Base-by-base conservation (phyloP, 805 yeast species). In the Candida xyloterini region DNA sequence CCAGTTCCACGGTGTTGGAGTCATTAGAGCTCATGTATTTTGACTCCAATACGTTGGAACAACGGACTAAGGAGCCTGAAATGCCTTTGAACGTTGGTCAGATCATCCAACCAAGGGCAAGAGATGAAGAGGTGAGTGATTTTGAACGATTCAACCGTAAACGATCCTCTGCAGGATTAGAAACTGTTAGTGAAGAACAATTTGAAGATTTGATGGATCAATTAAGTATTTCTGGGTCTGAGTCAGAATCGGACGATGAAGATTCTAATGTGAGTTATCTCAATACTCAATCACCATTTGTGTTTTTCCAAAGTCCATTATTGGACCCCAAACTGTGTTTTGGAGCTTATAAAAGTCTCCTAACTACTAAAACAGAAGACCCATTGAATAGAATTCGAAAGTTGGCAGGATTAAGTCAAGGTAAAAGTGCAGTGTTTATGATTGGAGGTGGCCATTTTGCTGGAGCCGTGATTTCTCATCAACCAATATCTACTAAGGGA, bases 371-470 rank as follows among this genome's bases (percentile, higher is more conserved):
- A 0, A 66, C 67, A n/a, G 56, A 73, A 0, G 59, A 65, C 3
- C 93, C 95, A 0, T 47, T 76, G 6, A 63, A 62, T n/a, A 56
- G 72, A 0, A 50, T 86, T n/a, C 52, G 55, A 21, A 33, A 18
- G 5, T 25, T 53, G 11, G 28, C 47, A 30, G 38, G 44, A 1
- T 34, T 52, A 2, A 36, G 56, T 3, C 45, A 53, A 0, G 64
- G 66, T 3, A 71, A 71, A 31, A 85, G 95, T 5, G 95, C 95
- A 0, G 61, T 93, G 10, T 76, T 93, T 50, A 87, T 93, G 96
- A 76, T 93, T 38, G 97, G 97, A 11, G 97, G 98, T 30, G 99
- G 99, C 29, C 97, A 93, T 65, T 93, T 93, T 68, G 96, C 98
- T 0, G 99, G 93, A 14, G 96, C 96, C 0, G 84, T 93, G 30